Conservation (phyloP, 208 protist species). For the Naegleria fowleri region DNA sequence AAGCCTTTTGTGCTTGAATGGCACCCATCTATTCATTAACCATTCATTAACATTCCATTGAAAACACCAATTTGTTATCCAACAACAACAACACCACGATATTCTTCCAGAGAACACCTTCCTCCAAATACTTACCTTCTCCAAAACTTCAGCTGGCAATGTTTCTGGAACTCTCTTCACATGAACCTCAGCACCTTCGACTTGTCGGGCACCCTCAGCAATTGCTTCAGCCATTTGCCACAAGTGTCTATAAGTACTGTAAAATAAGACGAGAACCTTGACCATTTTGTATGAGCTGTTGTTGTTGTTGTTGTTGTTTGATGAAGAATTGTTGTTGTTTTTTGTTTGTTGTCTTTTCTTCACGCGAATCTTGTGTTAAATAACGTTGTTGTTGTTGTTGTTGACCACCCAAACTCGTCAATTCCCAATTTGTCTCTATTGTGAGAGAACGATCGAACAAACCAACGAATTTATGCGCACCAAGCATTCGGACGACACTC, state of each 20-base stretch:
- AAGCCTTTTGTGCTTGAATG: constrained; percentile 33
- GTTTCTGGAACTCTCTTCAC: constrained; percentile 51
- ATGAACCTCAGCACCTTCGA: constrained; percentile 42
- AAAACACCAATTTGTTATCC: too few species aligned
- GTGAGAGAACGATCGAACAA: too few species aligned
- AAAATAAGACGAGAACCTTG: constrained; percentile 38
- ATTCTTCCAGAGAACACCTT: too few species aligned
- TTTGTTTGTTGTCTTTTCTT: too few species aligned
- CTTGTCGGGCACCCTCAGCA: constrained; percentile 41
- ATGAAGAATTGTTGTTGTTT: background rate
- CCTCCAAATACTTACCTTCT: constrained; percentile 21
- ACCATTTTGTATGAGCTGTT: constrained; percentile 22
- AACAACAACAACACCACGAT: too few species aligned
- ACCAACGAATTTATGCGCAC: too few species aligned
- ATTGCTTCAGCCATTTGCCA: constrained; percentile 44
- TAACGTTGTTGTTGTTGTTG: too few species aligned
- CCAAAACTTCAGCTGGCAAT: constrained; percentile 50
- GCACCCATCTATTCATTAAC: constrained; percentile 39
- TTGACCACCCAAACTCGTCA: too few species aligned
- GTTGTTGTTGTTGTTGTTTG: background rate
- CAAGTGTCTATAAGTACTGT: constrained; percentile 43
- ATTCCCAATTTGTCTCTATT: too few species aligned
- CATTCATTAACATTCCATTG: too few species aligned
- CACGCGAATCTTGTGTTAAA: too few species aligned
- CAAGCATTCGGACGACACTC: too few species aligned